Evolutionary conservation across 345 rosid genomes (phyloP).

Genomic region (Iberis pinnata): DNA sequence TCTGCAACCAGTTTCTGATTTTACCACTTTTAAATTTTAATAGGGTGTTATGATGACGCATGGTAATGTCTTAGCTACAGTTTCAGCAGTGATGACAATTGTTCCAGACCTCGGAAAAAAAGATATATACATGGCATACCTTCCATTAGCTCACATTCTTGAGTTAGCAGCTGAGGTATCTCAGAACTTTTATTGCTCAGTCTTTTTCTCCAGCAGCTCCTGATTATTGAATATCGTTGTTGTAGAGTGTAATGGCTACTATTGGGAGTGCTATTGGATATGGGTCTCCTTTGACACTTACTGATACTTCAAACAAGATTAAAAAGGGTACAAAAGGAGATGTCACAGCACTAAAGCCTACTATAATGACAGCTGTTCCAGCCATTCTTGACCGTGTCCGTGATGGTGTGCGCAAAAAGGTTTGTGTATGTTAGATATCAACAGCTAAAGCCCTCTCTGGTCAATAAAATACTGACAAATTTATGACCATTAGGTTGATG

Average conservation of each 20-base stretch:
- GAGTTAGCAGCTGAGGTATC: constrained; percentile 93
- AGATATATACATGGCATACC: constrained; percentile 81
- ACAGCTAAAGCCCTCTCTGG: background rate
- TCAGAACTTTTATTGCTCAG: background rate
- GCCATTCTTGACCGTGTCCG: constrained; percentile 98
- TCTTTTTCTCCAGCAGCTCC: constrained; percentile 3
- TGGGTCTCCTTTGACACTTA: constrained; percentile 90
- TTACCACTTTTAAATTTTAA: constrained; percentile 10
- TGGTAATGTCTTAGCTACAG: constrained; percentile 84
- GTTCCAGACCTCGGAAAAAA: constrained; percentile 79
- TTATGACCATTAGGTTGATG: constrained; percentile 56
- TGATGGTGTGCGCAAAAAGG: constrained; percentile 97
- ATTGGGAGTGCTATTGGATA: constrained; percentile 94
- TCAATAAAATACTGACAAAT: constrained; percentile 1
- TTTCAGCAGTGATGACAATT: constrained; percentile 86
- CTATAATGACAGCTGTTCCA: constrained; percentile 96
- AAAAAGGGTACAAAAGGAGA: constrained; percentile 91
- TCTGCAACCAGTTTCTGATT: background rate
- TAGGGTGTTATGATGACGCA: constrained; percentile 99
- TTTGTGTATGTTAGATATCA: constrained; percentile 24
- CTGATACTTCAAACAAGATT: constrained; percentile 89
- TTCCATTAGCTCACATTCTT: constrained; percentile 93
- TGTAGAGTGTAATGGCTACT: constrained; percentile 70
- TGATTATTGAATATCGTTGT: constrained; percentile 5
- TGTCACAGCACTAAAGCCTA: constrained; percentile 69